phyloP scores from a whole-genome alignment of 1,139 yeast genomes.

The Scheffersomyces quercinus region DNA sequence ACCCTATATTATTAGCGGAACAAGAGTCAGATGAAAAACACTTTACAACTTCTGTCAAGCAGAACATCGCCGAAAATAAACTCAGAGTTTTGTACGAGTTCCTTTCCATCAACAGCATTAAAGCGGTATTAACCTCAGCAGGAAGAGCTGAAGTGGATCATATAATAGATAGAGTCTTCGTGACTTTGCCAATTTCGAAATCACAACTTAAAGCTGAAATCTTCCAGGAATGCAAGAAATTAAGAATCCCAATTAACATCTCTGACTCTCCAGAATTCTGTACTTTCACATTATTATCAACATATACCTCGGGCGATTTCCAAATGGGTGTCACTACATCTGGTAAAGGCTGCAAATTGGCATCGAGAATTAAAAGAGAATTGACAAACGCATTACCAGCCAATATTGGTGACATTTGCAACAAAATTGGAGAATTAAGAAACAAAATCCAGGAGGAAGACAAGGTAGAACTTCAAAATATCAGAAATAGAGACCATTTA shows the following conservation, averaged over 20 bases:
- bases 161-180: constrained; percentile 76
- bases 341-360: constrained; percentile 89
- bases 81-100: constrained; percentile 32
- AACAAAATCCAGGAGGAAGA: constrained; percentile 57
- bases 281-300: constrained; percentile 75
- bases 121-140: constrained; percentile 36
- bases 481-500: constrained; percentile 18
- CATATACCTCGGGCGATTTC: constrained; percentile 69
- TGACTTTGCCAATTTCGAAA: constrained; percentile 41
- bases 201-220: constrained; percentile 36
- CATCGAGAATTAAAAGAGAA: constrained; percentile 78
- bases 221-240: constrained; percentile 49
- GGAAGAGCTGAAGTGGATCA: constrained; percentile 67
- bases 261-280: constrained; percentile 73
- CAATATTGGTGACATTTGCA: constrained; percentile 69
- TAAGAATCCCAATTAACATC: constrained; percentile 80
- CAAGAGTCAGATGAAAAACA: constrained; percentile 10
- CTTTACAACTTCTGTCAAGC: constrained; percentile 23
- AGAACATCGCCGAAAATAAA: constrained; percentile 18
- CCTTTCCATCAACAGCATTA: constrained; percentile 26
- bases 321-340: constrained; percentile 84
- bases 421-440: constrained; percentile 68
- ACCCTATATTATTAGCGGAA: constrained; percentile 47
- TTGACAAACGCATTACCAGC: constrained; percentile 64
- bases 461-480: constrained; percentile 22